A percentile compares a stretch with the other conserved stretches of the same genome.
Evolutionary conservation across 164 flowering plant species (phyloP).

Genomic region (Tinospora cordifolia): DNA sequence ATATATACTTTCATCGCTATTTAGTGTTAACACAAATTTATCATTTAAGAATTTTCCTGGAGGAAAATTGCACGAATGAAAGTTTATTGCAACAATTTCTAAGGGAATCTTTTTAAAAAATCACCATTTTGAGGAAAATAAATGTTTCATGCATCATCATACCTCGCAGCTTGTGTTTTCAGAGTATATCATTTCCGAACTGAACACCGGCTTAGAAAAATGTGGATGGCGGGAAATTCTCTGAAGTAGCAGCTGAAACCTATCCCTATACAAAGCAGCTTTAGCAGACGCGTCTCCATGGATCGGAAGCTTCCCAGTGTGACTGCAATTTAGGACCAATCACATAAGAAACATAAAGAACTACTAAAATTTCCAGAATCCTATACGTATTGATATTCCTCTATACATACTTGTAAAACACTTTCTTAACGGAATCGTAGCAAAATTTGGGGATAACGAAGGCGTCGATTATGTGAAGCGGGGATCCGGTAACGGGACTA

Average conservation of each 20-base stretch:
- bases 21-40: too few species aligned
- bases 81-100: not conserved
- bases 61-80: too few species aligned
- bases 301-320: constrained; percentile 56
- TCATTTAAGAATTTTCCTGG: too few species aligned
- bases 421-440: constrained; percentile 67
- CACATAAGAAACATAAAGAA: not conserved
- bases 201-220: constrained; percentile 80
- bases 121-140: too few species aligned
- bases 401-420: constrained; percentile 63
- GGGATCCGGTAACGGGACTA: constrained; percentile 24
- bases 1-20: too few species aligned
- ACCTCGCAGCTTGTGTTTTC: constrained; percentile 79
- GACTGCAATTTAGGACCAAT: constrained; percentile 28
- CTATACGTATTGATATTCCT: not conserved
- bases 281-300: constrained; percentile 87
- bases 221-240: constrained; percentile 74
- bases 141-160: not conserved
- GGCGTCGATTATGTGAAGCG: constrained; percentile 57
- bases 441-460: constrained; percentile 65
- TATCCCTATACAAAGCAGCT: constrained; percentile 70
- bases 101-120: not conserved
- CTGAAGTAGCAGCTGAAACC: constrained; percentile 72
- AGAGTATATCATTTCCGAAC: constrained; percentile 36
- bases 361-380: not conserved